These are phyloP conservation scores for Datura wrightii DNA, from an alignment of 257 asterid genomes.

Conservation along the genomic window DNA sequence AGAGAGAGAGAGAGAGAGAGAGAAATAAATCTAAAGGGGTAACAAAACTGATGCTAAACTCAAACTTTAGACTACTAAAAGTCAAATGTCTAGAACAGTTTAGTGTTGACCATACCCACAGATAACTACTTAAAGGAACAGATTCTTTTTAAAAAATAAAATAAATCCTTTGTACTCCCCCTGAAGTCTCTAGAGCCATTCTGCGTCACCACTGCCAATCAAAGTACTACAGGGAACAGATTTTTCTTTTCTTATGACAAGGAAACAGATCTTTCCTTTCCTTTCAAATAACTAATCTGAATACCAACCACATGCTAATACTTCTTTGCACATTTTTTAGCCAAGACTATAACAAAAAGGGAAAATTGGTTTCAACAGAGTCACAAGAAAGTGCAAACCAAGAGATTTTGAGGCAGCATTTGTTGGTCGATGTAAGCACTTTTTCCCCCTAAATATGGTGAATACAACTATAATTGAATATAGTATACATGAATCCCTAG, in stretches of 20 bases:
- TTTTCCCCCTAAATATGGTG: background rate
- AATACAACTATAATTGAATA: background rate
- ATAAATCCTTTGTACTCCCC: background rate
- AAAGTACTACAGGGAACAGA: background rate
- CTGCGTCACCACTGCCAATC: background rate
- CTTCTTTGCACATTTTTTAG: background rate
- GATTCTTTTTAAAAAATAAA: background rate
- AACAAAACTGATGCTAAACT: background rate
- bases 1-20: background rate
- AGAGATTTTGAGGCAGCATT: background rate
- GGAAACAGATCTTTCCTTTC: background rate
- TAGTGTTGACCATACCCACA: slow-evolving; percentile 4
- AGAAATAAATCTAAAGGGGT: background rate
- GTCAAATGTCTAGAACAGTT: background rate
- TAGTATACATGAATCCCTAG: background rate
- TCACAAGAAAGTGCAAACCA: background rate
- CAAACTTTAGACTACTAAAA: background rate
- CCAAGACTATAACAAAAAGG: background rate
- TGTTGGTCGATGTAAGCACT: background rate
- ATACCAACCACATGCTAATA: background rate
- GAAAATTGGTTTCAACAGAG: background rate
- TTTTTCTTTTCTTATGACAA: background rate
- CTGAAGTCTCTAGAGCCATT: slow-evolving; percentile 7
- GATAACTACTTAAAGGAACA: background rate
- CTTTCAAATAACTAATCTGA: background rate